Evolutionary conservation across 2,329 filamentous ascomycete species (phyloP).

Genomic region (Mollisiaceae sp.): DNA sequence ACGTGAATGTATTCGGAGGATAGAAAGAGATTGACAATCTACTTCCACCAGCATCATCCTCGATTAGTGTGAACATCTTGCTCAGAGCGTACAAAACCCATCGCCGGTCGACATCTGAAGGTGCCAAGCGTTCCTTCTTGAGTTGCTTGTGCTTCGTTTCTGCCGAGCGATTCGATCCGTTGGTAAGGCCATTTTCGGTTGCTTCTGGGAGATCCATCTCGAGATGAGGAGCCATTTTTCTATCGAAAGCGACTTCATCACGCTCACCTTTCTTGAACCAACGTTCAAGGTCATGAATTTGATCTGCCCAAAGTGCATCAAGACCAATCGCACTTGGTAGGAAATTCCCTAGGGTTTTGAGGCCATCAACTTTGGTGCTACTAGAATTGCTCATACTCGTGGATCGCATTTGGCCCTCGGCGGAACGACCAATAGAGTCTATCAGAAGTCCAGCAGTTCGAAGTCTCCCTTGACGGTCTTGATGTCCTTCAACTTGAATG

Average conservation of each 20-base stretch:
- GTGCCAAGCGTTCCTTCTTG: constrained; percentile 48
- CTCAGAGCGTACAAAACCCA: constrained; percentile 63
- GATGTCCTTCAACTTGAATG: constrained; percentile 70
- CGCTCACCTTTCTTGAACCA: constrained; percentile 43
- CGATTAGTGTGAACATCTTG: constrained; percentile 50
- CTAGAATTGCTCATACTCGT: background rate
- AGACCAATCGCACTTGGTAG: constrained; percentile 35
- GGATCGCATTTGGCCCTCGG: constrained; percentile 45
- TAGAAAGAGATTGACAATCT: constrained; percentile 50
- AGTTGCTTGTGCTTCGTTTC: constrained; percentile 14
- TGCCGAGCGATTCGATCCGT: constrained; percentile 13
- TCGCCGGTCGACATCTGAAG: constrained; percentile 64
- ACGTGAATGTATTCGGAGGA: constrained; percentile 58
- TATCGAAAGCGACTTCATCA: constrained; percentile 47
- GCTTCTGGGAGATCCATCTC: constrained; percentile 35
- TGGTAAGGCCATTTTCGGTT: constrained; percentile 11
- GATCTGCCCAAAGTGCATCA: constrained; percentile 28
- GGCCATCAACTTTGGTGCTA: constrained; percentile 10
- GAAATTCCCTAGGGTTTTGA: constrained; percentile 34
- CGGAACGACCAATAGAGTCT: constrained; percentile 74
- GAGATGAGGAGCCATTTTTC: constrained; percentile 45
- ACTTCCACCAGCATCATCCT: constrained; percentile 22
- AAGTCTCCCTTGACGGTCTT: constrained; percentile 58
- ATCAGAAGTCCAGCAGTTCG: constrained; percentile 68
- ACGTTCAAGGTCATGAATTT: constrained; percentile 42